phyloP scores from a whole-genome alignment of 2,329 filamentous ascomycete species.

The Purpureocillium lavendulum region DNA sequence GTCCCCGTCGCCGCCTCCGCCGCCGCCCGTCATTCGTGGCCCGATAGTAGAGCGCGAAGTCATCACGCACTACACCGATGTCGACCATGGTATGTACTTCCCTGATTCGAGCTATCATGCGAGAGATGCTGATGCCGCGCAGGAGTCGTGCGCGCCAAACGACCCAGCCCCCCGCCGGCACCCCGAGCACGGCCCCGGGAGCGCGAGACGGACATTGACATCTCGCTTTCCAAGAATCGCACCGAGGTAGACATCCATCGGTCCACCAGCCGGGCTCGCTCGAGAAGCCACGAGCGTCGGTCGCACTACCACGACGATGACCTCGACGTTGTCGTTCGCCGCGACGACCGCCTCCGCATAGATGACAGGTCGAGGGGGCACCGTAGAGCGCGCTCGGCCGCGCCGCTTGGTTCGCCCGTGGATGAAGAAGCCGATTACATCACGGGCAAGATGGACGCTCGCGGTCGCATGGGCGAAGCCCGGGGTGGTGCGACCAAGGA shows the following conservation, averaged over 20 bases:
- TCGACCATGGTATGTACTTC: constrained; percentile 67
- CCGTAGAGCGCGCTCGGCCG: constrained; percentile 44
- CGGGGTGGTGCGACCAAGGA: constrained; percentile 65
- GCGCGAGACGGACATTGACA: constrained; percentile 49
- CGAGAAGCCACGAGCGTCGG: constrained; percentile 29
- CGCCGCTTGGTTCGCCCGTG: constrained; percentile 28
- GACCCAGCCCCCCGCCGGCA: constrained; percentile 38
- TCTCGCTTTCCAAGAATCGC: constrained; percentile 43
- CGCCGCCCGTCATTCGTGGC: constrained; percentile 58
- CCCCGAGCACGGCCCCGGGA: constrained; percentile 35
- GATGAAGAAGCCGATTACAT: constrained; percentile 59
- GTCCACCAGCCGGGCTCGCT: constrained; percentile 24
- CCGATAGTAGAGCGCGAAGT: constrained; percentile 82
- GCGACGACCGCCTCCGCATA: constrained; percentile 40
- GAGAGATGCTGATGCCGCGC: not conserved
- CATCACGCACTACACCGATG: constrained; percentile 79
- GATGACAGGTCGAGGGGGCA: constrained; percentile 30
- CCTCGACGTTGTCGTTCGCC: constrained; percentile 55
- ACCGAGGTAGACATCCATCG: constrained; percentile 51
- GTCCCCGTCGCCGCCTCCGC: constrained; percentile 48
- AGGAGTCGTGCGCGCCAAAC: constrained; percentile 38
- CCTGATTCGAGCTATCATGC: too few relatives aligned
- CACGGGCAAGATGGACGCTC: constrained; percentile 44
- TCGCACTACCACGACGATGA: constrained; percentile 52
- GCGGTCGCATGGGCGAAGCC: constrained; percentile 64